Conservation (phyloP, 805 yeast genomes). For the Candida suzukii region DNA sequence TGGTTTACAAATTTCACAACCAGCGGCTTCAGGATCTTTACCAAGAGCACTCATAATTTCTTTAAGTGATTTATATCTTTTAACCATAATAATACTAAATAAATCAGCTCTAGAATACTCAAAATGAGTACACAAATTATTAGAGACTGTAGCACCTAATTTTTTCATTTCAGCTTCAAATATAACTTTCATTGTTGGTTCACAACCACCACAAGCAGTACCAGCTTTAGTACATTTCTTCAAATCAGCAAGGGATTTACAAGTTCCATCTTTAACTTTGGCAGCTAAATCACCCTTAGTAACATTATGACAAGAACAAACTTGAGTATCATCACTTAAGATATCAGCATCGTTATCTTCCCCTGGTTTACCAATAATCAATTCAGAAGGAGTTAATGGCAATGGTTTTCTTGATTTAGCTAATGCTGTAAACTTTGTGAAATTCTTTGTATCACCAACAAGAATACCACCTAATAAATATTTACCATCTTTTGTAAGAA, state of each 20-base stretch:
- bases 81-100: conserved; percentile 28
- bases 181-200: conserved; percentile 28
- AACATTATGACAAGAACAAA: conserved; percentile 30
- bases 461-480: conserved; percentile 30
- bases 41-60: conserved; percentile 25
- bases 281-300: conserved; percentile 25
- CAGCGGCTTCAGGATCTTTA: conserved; percentile 19
- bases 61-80: conserved; percentile 19
- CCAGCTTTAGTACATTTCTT: conserved; percentile 30
- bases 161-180: conserved; percentile 29
- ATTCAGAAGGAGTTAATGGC: conserved; percentile 23
- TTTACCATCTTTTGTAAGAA: conserved; percentile 27
- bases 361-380: conserved; percentile 20
- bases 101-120: conserved; percentile 28
- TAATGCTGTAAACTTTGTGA: conserved; percentile 25
- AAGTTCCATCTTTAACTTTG: conserved; percentile 21
- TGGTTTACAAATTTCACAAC: conserved; percentile 32
- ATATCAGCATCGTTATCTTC: conserved; percentile 21
- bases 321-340: conserved; percentile 28
- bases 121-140: conserved; percentile 27
- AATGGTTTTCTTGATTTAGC: conserved; percentile 23
- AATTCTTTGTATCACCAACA: conserved; percentile 27
- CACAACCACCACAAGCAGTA: conserved; percentile 34
- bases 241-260: conserved; percentile 23
- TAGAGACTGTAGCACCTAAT: conserved; percentile 26